A percentile compares a stretch with the other conserved stretches of the same genome.
Conservation (phyloP, 2,329 filamentous ascomycete genomes). For the Calonectria pseudoreteaudii region DNA sequence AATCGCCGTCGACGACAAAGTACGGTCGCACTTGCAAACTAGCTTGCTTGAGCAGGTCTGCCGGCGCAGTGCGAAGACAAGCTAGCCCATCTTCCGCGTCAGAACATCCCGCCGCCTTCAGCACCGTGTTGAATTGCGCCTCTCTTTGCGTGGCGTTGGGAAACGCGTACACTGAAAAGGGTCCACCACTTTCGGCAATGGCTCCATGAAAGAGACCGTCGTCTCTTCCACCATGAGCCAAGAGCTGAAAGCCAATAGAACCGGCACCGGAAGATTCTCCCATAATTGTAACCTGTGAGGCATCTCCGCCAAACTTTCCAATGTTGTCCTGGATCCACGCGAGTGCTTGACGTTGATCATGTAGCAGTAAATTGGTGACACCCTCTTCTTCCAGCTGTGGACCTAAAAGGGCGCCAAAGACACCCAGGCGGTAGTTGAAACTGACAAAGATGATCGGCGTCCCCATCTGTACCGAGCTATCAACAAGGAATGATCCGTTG, state of each 20-base stretch:
- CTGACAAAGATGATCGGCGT: neutral
- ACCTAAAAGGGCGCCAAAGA: neutral
- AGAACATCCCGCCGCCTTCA: neutral
- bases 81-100: neutral
- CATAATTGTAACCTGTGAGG: neutral
- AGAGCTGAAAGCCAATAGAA: neutral
- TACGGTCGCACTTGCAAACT: neutral
- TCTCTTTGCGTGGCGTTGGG: neutral
- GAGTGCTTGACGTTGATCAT: neutral
- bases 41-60: neutral
- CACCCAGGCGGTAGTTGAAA: neutral
- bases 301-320: neutral
- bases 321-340: neutral
- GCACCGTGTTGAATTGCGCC: neutral
- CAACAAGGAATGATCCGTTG: neutral
- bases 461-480: neutral
- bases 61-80: neutral
- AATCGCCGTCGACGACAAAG: neutral
- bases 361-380: neutral
- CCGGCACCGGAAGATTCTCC: neutral
- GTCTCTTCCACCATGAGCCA: neutral
- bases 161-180: neutral
- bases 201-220: neutral
- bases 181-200: neutral
- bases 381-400: neutral